phyloP scores from a whole-genome alignment of 257 asterid genomes.

The Jasminum sambac region DNA sequence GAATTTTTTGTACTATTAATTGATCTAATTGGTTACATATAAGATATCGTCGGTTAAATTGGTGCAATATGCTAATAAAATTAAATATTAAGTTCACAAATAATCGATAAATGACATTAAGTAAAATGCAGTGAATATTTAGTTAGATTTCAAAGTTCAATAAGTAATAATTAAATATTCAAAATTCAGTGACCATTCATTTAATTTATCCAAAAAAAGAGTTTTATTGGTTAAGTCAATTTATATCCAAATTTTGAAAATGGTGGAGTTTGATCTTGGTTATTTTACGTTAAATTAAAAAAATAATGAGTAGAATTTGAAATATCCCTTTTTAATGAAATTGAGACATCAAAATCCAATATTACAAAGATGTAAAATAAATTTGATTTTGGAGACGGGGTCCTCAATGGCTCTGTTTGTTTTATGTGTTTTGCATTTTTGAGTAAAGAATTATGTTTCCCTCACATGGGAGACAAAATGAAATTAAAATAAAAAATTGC shows the following conservation, averaged over 20 bases:
- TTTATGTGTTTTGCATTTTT: not conserved
- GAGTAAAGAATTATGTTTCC: not conserved
- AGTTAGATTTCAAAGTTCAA: too few relatives aligned
- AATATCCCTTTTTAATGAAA: not conserved
- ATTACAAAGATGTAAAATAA: not conserved
- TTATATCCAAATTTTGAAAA: not conserved
- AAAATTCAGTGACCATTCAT: too few relatives aligned
- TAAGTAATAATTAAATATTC: too few relatives aligned
- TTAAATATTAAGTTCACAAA: too few relatives aligned
- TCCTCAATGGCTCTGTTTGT: not conserved
- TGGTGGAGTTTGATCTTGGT: not conserved
- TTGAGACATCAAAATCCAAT: not conserved
- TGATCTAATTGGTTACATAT: too few relatives aligned
- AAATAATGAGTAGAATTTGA: not conserved
- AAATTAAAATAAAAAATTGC: not conserved
- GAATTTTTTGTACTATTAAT: too few relatives aligned
- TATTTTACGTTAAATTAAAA: not conserved
- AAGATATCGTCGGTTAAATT: too few relatives aligned
- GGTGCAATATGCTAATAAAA: too few relatives aligned
- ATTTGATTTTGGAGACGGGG: not conserved
- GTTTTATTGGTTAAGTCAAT: not conserved
- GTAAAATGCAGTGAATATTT: too few relatives aligned
- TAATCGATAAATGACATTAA: too few relatives aligned
- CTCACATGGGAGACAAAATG: not conserved
- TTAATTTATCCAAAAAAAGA: too few relatives aligned